These are phyloP conservation scores for Fusarium nurragi DNA, from an alignment of 2,329 filamentous ascomycete species.

Conservation along the genomic window DNA sequence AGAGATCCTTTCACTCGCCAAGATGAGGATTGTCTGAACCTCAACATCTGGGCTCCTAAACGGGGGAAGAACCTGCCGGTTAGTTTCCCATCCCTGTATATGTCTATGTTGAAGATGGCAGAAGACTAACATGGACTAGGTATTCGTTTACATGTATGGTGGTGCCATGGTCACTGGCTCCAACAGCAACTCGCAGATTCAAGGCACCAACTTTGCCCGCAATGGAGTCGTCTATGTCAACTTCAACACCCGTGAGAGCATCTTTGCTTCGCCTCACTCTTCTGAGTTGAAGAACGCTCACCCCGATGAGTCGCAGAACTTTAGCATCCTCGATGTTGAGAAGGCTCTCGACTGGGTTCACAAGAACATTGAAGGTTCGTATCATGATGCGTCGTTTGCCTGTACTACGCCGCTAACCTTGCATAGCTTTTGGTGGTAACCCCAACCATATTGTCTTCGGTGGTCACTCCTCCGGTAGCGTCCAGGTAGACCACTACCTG, in stretches of 20 bases:
- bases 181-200: conserved; percentile 52
- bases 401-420: neutral
- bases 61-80: conserved; percentile 43
- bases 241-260: conserved; percentile 54
- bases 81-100: neutral
- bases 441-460: conserved; percentile 57
- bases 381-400: too few relatives aligned
- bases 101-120: neutral
- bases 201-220: conserved; percentile 50
- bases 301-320: conserved; percentile 39
- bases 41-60: conserved; percentile 51
- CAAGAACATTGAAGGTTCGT: conserved; percentile 37
- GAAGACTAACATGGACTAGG: conserved; percentile 12
- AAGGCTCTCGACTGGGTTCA: conserved; percentile 43
- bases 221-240: conserved; percentile 52
- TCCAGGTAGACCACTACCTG: conserved; percentile 54
- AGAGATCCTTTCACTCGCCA: conserved; percentile 30
- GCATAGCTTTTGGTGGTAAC: conserved; percentile 54
- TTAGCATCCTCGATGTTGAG: conserved; percentile 41
- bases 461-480: conserved; percentile 52
- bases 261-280: conserved; percentile 56
- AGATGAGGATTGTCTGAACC: conserved; percentile 55
- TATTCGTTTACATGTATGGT: conserved; percentile 56
- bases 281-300: conserved; percentile 45
- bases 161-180: conserved; percentile 47